Conservation (phyloP, 1,139 yeast genomes). For the Geotrichum armillariae region DNA sequence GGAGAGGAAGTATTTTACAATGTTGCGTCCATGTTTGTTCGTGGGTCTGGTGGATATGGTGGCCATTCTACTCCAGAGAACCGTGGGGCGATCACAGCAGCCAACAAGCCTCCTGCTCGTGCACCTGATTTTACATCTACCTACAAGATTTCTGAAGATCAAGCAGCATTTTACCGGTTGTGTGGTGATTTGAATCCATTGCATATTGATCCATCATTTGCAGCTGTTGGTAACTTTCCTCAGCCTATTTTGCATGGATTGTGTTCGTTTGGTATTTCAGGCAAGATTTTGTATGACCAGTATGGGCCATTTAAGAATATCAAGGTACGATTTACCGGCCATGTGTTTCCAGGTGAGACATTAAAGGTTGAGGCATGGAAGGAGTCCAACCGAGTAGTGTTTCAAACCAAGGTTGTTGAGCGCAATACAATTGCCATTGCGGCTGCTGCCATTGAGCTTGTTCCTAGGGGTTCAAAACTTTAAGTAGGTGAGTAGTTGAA, state of each 20-base stretch:
- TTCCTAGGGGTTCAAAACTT: conserved; percentile 23
- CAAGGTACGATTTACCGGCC: conserved; percentile 88
- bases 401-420: conserved; percentile 82
- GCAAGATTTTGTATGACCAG: conserved; percentile 72
- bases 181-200: conserved; percentile 95
- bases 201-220: conserved; percentile 91
- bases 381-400: conserved; percentile 59
- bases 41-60: conserved; percentile 66
- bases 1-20: conserved; percentile 74
- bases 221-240: conserved; percentile 84
- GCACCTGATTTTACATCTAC: conserved; percentile 67
- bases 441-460: conserved; percentile 81
- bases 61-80: conserved; percentile 56
- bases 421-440: conserved; percentile 78
- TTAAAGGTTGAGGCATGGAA: conserved; percentile 85
- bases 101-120: conserved; percentile 63
- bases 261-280: conserved; percentile 81
- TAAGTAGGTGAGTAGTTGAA: too few relatives aligned
- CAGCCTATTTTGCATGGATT: conserved; percentile 92
- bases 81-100: conserved; percentile 59
- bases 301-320: conserved; percentile 82
- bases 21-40: conserved; percentile 82
- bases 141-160: conserved; percentile 65
- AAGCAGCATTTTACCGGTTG: conserved; percentile 87
- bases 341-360: conserved; percentile 97